A percentile compares a stretch with the other conserved stretches of the same genome.
These are phyloP conservation scores for Sporobolomyces pararoseus DNA, from an alignment of 768 basidiomycete species.

Conservation along the genomic window DNA sequence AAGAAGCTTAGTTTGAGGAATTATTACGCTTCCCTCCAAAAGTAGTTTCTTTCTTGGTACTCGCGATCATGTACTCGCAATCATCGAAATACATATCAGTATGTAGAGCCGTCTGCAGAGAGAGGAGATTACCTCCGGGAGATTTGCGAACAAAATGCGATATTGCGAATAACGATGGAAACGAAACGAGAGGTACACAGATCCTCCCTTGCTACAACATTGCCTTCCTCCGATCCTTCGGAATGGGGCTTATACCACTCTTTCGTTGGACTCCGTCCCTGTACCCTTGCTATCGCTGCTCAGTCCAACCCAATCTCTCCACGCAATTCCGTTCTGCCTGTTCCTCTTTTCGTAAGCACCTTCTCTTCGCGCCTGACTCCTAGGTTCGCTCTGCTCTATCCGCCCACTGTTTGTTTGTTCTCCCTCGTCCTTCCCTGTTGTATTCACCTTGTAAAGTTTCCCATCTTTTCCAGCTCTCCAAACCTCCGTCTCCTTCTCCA, in stretches of 20 bases:
- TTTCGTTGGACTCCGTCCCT: background rate
- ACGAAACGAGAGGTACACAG: no score
- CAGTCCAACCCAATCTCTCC: conserved; percentile 8
- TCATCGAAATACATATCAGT: no score
- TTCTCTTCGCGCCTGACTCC: no score
- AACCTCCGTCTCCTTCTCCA: background rate
- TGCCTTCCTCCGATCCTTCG: no score
- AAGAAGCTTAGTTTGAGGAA: conserved; percentile 19
- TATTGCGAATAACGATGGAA: no score
- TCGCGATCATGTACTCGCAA: background rate
- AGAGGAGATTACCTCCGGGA: no score
- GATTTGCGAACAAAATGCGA: no score
- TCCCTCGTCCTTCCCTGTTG: background rate
- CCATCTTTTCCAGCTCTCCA: conserved; percentile 7
- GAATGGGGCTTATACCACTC: no score
- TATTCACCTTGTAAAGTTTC: background rate
- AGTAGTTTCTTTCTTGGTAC: background rate
- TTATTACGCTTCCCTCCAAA: conserved; percentile 25
- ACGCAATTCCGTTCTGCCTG: background rate
- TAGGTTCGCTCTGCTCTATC: background rate
- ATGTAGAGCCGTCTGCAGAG: no score
- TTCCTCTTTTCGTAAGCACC: background rate
- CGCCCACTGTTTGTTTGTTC: background rate
- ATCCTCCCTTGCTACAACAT: no score
- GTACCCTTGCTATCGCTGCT: background rate